A percentile compares a stretch with the other conserved stretches of the same genome.
These are phyloP conservation scores for Agrostemma githago DNA, from an alignment of 148 eudicot genomes.

Conservation along the genomic window DNA sequence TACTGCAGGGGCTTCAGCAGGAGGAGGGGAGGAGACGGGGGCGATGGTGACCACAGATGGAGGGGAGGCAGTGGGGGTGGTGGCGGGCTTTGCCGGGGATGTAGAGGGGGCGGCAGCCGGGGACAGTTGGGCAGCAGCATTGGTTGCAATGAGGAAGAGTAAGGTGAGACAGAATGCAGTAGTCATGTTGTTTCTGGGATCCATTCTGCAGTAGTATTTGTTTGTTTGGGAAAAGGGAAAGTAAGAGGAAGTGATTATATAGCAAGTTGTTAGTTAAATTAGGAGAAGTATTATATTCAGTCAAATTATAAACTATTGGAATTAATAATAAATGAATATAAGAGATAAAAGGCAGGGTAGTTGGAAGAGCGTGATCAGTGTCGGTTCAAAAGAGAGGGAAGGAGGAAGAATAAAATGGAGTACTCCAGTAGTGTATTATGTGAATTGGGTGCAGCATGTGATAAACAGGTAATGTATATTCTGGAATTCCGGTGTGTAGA, in stretches of 20 bases:
- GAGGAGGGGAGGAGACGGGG: constrained; percentile 8
- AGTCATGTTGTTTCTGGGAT: neutral
- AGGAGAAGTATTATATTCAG: too few relatives aligned
- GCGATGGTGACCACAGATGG: neutral
- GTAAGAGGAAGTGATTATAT: too few relatives aligned
- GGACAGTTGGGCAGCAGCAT: constrained; percentile 26
- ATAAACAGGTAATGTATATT: constrained; percentile 1
- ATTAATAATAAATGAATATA: constrained; percentile 10
- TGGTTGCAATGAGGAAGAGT: constrained; percentile 10
- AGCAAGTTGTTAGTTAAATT: neutral
- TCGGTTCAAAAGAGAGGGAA: constrained; percentile 9
- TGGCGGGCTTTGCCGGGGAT: constrained; percentile 14
- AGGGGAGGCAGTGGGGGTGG: constrained; percentile 3
- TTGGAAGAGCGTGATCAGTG: neutral
- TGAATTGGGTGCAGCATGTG: neutral
- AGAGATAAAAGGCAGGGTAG: too few relatives aligned
- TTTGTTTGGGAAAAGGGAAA: neutral
- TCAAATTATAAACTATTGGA: neutral
- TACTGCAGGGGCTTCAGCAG: constrained; percentile 2
- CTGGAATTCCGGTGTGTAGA: neutral
- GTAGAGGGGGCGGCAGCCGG: constrained; percentile 27
- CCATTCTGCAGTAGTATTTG: neutral
- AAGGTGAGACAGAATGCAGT: constrained; percentile 7
- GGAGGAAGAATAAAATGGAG: neutral
- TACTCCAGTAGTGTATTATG: too few relatives aligned